Percentiles rank a stretch among this genome's conserved stretches.
phyloP scores from a whole-genome alignment of 2,329 filamentous ascomycete species.

The Fusarium bactridioides region DNA sequence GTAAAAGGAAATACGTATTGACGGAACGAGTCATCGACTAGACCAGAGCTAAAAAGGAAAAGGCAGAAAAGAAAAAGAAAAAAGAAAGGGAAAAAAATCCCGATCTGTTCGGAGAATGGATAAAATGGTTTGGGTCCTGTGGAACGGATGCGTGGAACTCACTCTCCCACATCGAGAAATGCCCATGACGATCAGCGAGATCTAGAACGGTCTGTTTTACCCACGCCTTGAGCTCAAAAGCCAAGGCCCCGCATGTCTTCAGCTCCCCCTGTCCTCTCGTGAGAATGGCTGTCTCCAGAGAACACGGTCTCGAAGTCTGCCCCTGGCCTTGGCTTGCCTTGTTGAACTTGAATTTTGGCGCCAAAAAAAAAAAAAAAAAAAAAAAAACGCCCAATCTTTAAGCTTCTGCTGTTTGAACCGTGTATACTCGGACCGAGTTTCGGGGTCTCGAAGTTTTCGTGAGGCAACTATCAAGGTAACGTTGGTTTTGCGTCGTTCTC shows the following conservation, averaged over 20 bases:
- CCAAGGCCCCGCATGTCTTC: constrained; percentile 8
- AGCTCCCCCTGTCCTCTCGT: constrained; percentile 20
- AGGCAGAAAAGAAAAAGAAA: not conserved
- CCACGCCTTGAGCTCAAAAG: constrained; percentile 12
- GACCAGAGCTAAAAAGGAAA: not conserved
- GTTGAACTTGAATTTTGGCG: constrained; percentile 15
- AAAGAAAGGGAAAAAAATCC: constrained; percentile 15
- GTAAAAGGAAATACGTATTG: not conserved
- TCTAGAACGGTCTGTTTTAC: constrained; percentile 40
- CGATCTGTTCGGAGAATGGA: constrained; percentile 30
- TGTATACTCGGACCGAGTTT: not conserved
- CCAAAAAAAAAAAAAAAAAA: constrained; percentile 23
- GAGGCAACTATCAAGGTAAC: not conserved
- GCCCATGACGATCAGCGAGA: constrained; percentile 36
- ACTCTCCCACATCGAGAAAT: constrained; percentile 35
- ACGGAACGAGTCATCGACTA: not conserved
- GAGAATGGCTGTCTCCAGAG: constrained; percentile 18
- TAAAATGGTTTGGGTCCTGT: constrained; percentile 13
- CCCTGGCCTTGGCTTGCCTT: constrained; percentile 21
- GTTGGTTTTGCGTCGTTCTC: not conserved
- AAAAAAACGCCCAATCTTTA: constrained; percentile 7
- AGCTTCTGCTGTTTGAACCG: not conserved
- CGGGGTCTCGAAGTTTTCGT: not conserved
- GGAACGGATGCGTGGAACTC: constrained; percentile 37
- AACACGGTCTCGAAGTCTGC: constrained; percentile 26